Evolutionary conservation across 805 yeast species (phyloP).

Genomic region (Jamesozyma jinghongensis): DNA sequence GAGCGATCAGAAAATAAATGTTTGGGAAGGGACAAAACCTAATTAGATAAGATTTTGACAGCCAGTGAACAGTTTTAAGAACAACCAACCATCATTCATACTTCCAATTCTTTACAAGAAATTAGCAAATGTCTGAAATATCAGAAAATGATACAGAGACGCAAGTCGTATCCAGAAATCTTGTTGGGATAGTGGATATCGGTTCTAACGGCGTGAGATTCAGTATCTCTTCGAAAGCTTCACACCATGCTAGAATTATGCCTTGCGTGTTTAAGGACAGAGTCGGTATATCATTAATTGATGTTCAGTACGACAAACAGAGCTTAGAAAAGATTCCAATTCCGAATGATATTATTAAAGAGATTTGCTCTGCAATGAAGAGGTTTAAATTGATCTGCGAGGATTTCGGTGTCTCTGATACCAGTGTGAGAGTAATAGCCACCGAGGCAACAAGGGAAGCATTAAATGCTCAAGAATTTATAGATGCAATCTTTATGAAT

Average conservation of each 20-base stretch:
- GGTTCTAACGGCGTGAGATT: constrained; percentile 72
- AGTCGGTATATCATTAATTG: constrained; percentile 59
- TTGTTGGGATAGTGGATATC: constrained; percentile 63
- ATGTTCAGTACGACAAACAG: constrained; percentile 41
- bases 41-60: no score
- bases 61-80: no score
- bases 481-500: constrained; percentile 44
- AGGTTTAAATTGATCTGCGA: constrained; percentile 62
- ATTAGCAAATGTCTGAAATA: constrained; percentile 18
- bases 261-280: constrained; percentile 73
- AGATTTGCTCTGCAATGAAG: constrained; percentile 53
- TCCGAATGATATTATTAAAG: constrained; percentile 47
- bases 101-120: no score
- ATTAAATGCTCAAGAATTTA: constrained; percentile 50
- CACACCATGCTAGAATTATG: constrained; percentile 64
- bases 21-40: no score
- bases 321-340: constrained; percentile 38
- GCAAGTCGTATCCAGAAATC: constrained; percentile 47
- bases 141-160: constrained; percentile 35
- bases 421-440: constrained; percentile 57
- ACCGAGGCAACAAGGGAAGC: constrained; percentile 71
- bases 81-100: no score
- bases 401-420: constrained; percentile 60
- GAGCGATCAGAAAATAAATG: no score
- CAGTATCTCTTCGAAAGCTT: constrained; percentile 58